These are phyloP conservation scores for Cucumis cinereus DNA, from an alignment of 306 rosid species.

Conservation along the genomic window DNA sequence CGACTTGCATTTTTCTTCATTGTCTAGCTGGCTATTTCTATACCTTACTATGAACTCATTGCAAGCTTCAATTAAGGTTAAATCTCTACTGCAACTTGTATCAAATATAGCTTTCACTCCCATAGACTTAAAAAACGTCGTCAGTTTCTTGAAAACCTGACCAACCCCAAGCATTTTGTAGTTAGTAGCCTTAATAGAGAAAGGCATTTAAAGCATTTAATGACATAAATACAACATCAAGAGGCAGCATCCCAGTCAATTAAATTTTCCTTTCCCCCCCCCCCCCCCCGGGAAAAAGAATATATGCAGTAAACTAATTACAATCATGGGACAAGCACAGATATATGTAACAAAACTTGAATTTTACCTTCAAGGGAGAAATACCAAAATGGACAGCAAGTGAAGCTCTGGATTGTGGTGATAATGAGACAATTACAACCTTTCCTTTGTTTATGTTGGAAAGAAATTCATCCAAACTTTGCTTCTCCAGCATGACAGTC, in stretches of 20 bases:
- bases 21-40: slow-evolving; percentile 34
- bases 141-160: slow-evolving; percentile 70
- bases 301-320: not conserved
- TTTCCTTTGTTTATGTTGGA: slow-evolving; percentile 49
- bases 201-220: not conserved
- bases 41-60: slow-evolving; percentile 68
- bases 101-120: slow-evolving; percentile 86
- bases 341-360: not conserved
- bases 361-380: slow-evolving; percentile 61
- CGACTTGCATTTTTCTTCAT: slow-evolving; percentile 32
- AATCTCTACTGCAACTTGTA: slow-evolving; percentile 86
- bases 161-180: slow-evolving; percentile 5
- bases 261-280: not conserved
- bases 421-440: slow-evolving; percentile 61
- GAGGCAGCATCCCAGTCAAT: not conserved
- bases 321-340: slow-evolving; percentile 2
- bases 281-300: not conserved
- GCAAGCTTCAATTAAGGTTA: slow-evolving; percentile 74
- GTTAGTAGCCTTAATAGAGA: not conserved
- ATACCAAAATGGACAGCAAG: slow-evolving; percentile 80
- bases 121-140: slow-evolving; percentile 69
- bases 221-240: not conserved
- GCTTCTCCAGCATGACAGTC: slow-evolving; percentile 92
- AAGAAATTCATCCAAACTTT: slow-evolving; percentile 89
- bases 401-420: slow-evolving; percentile 95